Percentiles rank a stretch among this genome's conserved stretches.
Evolutionary conservation across 2,329 filamentous ascomycete species (phyloP).

Genomic region (Phialophora verrucosa): DNA sequence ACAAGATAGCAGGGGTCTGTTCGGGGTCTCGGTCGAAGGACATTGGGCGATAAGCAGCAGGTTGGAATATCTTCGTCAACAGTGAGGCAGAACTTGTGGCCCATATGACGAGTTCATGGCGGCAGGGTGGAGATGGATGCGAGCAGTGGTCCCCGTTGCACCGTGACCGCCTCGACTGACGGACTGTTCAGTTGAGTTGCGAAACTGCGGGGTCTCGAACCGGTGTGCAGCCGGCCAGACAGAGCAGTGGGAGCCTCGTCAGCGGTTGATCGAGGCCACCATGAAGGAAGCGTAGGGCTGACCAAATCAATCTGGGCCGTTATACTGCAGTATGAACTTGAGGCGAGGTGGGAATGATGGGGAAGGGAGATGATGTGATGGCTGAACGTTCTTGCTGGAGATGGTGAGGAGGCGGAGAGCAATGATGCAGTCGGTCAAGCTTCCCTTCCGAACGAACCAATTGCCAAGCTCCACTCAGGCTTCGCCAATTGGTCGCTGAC

Average conservation of each 20-base stretch:
- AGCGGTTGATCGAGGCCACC: constrained; percentile 33
- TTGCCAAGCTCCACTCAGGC: constrained; percentile 14
- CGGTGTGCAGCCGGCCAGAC: constrained; percentile 31
- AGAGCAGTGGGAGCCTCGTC: constrained; percentile 28
- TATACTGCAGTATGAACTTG: neutral
- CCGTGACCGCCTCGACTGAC: constrained; percentile 19
- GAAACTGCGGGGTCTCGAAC: constrained; percentile 39
- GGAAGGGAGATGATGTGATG: constrained; percentile 19
- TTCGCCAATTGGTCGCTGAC: neutral
- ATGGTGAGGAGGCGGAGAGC: constrained; percentile 26
- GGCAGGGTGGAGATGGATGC: constrained; percentile 6
- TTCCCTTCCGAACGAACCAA: constrained; percentile 19
- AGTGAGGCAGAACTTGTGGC: constrained; percentile 13
- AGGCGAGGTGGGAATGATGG: neutral
- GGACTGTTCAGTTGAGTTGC: constrained; percentile 12
- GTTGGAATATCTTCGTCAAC: constrained; percentile 5
- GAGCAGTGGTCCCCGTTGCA: constrained; percentile 25
- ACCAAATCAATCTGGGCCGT: neutral
- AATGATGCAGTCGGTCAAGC: constrained; percentile 24
- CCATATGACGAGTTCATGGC: constrained; percentile 34
- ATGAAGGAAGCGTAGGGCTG: constrained; percentile 11
- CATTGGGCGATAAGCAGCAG: constrained; percentile 29
- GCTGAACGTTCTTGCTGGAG: constrained; percentile 10
- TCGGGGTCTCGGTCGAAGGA: constrained; percentile 38
- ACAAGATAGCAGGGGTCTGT: constrained; percentile 34